Conservation (phyloP, 2,329 filamentous ascomycete species). For the Botrytis deweyae region DNA sequence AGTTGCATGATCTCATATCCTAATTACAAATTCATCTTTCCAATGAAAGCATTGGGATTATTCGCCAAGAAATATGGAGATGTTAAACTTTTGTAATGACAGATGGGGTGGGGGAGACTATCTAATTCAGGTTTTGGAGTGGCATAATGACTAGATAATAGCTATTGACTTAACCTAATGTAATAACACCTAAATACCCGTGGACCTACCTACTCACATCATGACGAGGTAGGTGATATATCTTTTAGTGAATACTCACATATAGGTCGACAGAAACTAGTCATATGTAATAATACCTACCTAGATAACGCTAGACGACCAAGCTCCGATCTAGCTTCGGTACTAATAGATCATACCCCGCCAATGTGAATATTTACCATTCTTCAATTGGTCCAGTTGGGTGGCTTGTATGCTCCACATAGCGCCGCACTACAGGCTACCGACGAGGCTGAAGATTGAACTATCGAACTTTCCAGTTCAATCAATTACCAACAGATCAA, state of each 20-base stretch:
- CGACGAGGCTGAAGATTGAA: not conserved
- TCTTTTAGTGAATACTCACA: not conserved
- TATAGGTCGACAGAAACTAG: not conserved
- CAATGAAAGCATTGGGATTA: conserved; percentile 90
- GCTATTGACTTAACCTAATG: not conserved
- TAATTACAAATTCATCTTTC: conserved; percentile 97
- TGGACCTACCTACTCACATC: not conserved
- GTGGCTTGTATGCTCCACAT: not conserved
- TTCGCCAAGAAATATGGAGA: conserved; percentile 46
- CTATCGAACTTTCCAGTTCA: conserved; percentile 3
- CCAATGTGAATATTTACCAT: not conserved
- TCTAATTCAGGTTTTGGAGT: not conserved
- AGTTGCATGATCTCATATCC: conserved; percentile 99
- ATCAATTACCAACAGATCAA: not conserved
- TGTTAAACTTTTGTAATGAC: conserved; percentile 26
- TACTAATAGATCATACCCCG: not conserved
- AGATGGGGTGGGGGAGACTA: not conserved
- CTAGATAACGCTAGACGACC: not conserved
- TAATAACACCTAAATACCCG: not conserved
- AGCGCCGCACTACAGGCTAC: not conserved
- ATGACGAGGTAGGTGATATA: not conserved
- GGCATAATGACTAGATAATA: not conserved
- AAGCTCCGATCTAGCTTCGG: not conserved
- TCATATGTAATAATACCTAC: no score
- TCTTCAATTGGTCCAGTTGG: not conserved